Percentiles rank a stretch among this genome's conserved stretches.
These are phyloP conservation scores for Anethum foeniculum DNA, from an alignment of 140 eudicot species.

Conservation along the genomic window DNA sequence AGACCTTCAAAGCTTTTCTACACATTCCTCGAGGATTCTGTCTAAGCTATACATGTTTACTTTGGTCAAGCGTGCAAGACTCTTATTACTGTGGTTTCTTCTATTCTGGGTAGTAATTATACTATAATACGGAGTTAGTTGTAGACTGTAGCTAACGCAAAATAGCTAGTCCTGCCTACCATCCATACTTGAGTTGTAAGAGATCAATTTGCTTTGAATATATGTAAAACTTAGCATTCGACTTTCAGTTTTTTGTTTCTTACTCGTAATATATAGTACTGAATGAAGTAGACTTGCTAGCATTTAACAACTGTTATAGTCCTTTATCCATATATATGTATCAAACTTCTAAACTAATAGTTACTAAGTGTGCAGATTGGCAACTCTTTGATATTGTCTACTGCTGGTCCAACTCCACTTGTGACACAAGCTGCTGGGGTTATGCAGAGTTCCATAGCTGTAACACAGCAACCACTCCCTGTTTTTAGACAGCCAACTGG, in stretches of 20 bases:
- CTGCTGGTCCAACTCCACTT: constrained; percentile 59
- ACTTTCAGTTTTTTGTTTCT: background rate
- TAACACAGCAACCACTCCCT: constrained; percentile 71
- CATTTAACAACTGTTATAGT: background rate
- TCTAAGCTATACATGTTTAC: background rate
- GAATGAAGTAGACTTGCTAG: background rate
- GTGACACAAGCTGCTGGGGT: constrained; percentile 74
- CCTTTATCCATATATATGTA: background rate
- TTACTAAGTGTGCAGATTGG: constrained; percentile 45
- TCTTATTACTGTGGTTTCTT: background rate
- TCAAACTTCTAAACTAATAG: background rate
- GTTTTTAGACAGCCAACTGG: constrained; percentile 83
- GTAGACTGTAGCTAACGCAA: background rate
- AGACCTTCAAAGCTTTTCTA: background rate
- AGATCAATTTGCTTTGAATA: background rate
- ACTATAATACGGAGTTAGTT: background rate
- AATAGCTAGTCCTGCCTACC: background rate
- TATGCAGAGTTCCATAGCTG: constrained; percentile 63
- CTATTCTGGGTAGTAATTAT: background rate
- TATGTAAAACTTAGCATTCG: background rate
- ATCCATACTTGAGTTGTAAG: background rate
- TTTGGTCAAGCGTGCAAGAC: background rate
- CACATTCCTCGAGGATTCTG: background rate
- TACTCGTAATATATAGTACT: background rate
- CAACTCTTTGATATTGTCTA: constrained; percentile 36